Conservation (phyloP, 352 stramenopile species). For the Pythium myriotylum region DNA sequence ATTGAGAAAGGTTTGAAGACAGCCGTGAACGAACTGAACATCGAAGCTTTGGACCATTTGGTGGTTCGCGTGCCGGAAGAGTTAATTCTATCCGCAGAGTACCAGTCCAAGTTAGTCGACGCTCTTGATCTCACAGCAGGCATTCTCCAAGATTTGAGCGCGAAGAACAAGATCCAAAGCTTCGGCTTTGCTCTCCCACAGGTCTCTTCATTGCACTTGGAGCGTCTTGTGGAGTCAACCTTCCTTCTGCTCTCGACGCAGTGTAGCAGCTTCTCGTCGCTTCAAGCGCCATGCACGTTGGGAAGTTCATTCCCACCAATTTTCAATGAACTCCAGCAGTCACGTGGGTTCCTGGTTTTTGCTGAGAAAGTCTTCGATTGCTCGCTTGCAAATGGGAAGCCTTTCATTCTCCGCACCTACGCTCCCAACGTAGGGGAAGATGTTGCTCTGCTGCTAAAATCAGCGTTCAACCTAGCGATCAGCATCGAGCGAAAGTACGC, state of each 20-base stretch:
- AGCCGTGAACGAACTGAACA: conserved; percentile 47
- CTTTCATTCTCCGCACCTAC: conserved; percentile 57
- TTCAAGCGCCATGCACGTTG: conserved; percentile 64
- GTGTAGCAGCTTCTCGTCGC: conserved; percentile 53
- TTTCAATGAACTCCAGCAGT: conserved; percentile 47
- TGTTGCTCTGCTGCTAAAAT: conserved; percentile 70
- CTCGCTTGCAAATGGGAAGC: conserved; percentile 66
- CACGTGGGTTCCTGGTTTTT: conserved; percentile 57
- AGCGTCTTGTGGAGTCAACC: conserved; percentile 47
- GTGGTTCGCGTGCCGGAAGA: conserved; percentile 65
- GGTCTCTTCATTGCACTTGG: conserved; percentile 28
- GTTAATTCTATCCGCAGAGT: conserved; percentile 24
- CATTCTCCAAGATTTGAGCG: conserved; percentile 42
- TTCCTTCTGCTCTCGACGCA: conserved; percentile 44
- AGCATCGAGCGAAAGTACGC: conserved; percentile 84
- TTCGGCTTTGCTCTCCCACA: conserved; percentile 56
- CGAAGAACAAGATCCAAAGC: conserved; percentile 55
- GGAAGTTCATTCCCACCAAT: conserved; percentile 39
- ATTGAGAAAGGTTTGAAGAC: conserved; percentile 55
- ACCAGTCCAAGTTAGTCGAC: conserved; percentile 31
- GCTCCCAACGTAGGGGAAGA: conserved; percentile 52
- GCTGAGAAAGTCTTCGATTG: conserved; percentile 66
- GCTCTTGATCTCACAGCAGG: conserved; percentile 38
- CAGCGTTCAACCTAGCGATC: conserved; percentile 82
- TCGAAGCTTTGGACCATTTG: conserved; percentile 71